Conservation (phyloP, 78 protist species). For the Cavenderia fasciculata region DNA sequence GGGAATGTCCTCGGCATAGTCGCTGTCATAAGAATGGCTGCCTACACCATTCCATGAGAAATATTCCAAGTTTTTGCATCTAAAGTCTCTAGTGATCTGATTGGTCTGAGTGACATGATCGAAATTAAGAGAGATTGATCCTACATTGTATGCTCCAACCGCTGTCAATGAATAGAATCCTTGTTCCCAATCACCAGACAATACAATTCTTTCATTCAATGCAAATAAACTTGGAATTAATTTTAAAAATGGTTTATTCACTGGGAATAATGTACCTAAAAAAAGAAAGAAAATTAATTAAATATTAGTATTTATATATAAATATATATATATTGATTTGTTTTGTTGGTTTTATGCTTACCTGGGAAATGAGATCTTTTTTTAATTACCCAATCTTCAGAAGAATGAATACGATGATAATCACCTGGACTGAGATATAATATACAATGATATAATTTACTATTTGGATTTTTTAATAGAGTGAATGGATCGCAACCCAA, state of each 20-base stretch:
- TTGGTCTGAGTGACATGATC: slow-evolving; percentile 63
- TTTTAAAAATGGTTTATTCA: slow-evolving; percentile 68
- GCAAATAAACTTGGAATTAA: slow-evolving; percentile 81
- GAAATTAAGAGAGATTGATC: slow-evolving; percentile 77
- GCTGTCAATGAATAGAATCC: slow-evolving; percentile 81
- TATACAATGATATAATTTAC: slow-evolving; percentile 81
- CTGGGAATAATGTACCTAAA: slow-evolving; percentile 68
- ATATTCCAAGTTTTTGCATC: slow-evolving; percentile 62
- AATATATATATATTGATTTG: neutral
- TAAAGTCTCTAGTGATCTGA: slow-evolving; percentile 43
- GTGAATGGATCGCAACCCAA: slow-evolving; percentile 74
- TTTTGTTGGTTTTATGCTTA: neutral
- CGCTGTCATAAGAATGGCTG: slow-evolving; percentile 42
- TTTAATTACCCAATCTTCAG: slow-evolving; percentile 71
- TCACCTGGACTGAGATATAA: slow-evolving; percentile 91
- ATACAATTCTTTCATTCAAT: slow-evolving; percentile 87
- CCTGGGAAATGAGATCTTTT: slow-evolving; percentile 45
- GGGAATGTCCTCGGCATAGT: slow-evolving; percentile 27
- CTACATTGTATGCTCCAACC: slow-evolving; percentile 93
- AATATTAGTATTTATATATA: neutral
- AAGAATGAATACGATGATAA: slow-evolving; percentile 89
- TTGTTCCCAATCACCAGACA: slow-evolving; percentile 81
- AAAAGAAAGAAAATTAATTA: neutral
- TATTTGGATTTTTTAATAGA: slow-evolving; percentile 11
- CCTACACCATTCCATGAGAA: slow-evolving; percentile 78